Evolutionary conservation across 2,329 filamentous ascomycete species (phyloP).

Genomic region (Podosphaera aphanis): DNA sequence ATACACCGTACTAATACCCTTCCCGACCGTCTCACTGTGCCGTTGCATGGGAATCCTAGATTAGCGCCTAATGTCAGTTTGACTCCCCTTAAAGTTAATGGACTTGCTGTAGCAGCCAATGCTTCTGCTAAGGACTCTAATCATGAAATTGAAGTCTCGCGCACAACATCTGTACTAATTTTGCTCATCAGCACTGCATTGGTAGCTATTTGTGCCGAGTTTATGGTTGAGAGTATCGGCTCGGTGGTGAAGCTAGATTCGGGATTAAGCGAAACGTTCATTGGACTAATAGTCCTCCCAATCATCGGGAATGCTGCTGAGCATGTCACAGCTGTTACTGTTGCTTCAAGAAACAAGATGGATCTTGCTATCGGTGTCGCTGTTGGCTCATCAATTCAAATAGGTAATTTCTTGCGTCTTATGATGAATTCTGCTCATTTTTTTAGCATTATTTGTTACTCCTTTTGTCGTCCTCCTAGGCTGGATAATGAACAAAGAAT

Average conservation of each 20-base stretch:
- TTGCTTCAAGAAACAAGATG: slow-evolving; percentile 55
- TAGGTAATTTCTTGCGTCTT: slow-evolving; percentile 19
- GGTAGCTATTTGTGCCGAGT: slow-evolving; percentile 46
- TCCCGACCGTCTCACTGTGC: slow-evolving; percentile 33
- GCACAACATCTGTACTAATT: slow-evolving; percentile 33
- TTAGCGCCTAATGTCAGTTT: neutral
- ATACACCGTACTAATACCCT: slow-evolving; percentile 53
- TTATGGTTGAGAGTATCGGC: slow-evolving; percentile 44
- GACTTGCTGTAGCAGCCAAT: slow-evolving; percentile 10
- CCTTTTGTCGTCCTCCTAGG: slow-evolving; percentile 47
- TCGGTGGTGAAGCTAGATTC: slow-evolving; percentile 31
- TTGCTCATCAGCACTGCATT: slow-evolving; percentile 39
- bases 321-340: slow-evolving; percentile 47
- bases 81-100: slow-evolving; percentile 7
- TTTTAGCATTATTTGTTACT: slow-evolving; percentile 36
- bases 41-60: slow-evolving; percentile 1
- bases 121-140: slow-evolving; percentile 8
- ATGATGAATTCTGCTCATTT: slow-evolving; percentile 1
- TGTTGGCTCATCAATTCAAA: slow-evolving; percentile 48
- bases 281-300: slow-evolving; percentile 48
- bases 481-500: slow-evolving; percentile 44
- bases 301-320: slow-evolving; percentile 54
- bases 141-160: slow-evolving; percentile 27
- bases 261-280: slow-evolving; percentile 37
- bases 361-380: slow-evolving; percentile 51